Base-by-base conservation (phyloP, 345 rosid genomes). In the Barbarea vulgaris region DNA sequence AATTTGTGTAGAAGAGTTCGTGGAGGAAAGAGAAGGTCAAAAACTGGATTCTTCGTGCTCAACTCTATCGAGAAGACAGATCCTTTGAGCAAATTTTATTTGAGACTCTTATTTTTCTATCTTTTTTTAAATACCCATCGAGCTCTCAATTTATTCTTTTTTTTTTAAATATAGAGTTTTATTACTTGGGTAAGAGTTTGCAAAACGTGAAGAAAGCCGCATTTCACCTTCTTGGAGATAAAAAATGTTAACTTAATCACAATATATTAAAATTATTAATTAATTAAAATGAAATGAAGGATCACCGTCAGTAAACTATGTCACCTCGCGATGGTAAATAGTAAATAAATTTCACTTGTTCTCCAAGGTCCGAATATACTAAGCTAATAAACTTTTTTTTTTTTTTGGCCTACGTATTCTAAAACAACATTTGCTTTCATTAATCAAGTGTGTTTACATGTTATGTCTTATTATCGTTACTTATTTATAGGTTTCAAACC, bases 21-120 rank as follows among this genome's bases (percentile, higher is more conserved):
- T 73, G 70, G 8, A n/a, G 58, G 42, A 4, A 21, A n/a, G 58
- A 71, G 64, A 21, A 31, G 59, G 79, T 75, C 69, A 67, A 67
- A 27, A 27, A 27, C 4, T 27, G 4, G 69, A 54, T 42, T 64
- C 47, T 57, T 56, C 71, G 70, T 73, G 57, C 72, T 42, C 9
- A 51, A 30, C 62, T 56, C 69, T 51, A 48, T 72, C 42, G 46
- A 64, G 24, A 64, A 63, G 46, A 65, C 37, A 15, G 55, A 64
- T 39, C n/a, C 62, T 42, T 34, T 2, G 27, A 28, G 11, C 50
- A 5, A 56, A 24, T 24, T 8, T 22, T 61, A 22, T 41, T 60
- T 24, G 6, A 4, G 17, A 19, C 1, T 14, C 1, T 14, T 14
- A 15, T 27, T 15, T 55, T 18, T 22, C 2, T 25, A 24, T 25